A percentile compares a stretch with the other conserved stretches of the same genome.
These are phyloP conservation scores for Suillus weaverae DNA, from an alignment of 768 basidiomycete genomes.

Conservation along the genomic window DNA sequence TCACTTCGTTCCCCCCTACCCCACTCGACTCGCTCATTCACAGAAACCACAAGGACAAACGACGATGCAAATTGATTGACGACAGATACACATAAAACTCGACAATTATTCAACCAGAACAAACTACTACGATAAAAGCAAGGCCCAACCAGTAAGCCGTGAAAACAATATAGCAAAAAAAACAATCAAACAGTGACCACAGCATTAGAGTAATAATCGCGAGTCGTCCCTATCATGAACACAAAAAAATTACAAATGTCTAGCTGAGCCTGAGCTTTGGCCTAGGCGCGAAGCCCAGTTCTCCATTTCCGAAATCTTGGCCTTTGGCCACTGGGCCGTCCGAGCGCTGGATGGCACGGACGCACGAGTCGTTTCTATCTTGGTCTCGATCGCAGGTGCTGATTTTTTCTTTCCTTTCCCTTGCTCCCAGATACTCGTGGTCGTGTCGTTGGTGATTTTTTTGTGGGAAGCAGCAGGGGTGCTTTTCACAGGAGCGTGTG, in stretches of 20 bases:
- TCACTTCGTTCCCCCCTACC: not conserved
- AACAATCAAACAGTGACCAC: not conserved
- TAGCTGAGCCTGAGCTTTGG: constrained; percentile 31
- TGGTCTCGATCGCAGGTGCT: constrained; percentile 5
- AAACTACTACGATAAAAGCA: constrained; percentile 4
- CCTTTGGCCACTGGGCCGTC: constrained; percentile 32
- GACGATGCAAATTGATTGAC: not conserved
- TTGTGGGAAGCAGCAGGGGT: constrained; percentile 4
- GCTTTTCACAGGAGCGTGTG: not conserved
- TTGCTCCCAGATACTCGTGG: constrained; percentile 22
- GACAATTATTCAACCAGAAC: not conserved
- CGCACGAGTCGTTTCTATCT: constrained; percentile 21
- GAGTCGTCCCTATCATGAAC: not conserved
- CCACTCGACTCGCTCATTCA: not conserved
- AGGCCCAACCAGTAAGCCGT: not conserved
- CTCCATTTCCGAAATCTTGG: constrained; percentile 30
- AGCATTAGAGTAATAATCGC: constrained; percentile 2
- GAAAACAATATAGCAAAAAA: constrained; percentile 3
- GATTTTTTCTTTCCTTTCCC: constrained; percentile 25
- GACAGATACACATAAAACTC: not conserved
- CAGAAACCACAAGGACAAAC: not conserved
- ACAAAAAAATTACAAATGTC: constrained; percentile 27
- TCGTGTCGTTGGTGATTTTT: constrained; percentile 5
- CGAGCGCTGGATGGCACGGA: constrained; percentile 29
- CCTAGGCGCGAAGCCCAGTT: constrained; percentile 31